phyloP scores from a whole-genome alignment of 495 filamentous ascomycete genomes.

The Trichoderma reesei region DNA sequence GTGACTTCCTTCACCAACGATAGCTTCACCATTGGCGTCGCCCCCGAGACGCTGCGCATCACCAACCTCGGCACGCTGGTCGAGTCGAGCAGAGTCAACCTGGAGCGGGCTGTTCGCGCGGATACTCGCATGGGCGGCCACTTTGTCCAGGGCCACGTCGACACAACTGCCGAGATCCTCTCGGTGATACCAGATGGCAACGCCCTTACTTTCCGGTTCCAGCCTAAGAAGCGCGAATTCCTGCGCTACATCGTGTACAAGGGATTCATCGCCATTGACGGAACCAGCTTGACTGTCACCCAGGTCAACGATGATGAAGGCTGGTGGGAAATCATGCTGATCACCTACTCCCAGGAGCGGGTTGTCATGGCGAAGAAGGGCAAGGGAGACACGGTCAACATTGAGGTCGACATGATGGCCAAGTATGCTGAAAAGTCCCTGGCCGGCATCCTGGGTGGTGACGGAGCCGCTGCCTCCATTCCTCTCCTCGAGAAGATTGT shows the following conservation, averaged over 20 bases:
- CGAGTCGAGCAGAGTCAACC: conserved; percentile 56
- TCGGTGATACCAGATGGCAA: conserved; percentile 70
- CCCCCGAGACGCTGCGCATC: conserved; percentile 90
- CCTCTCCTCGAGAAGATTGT: conserved; percentile 80
- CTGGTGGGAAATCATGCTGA: conserved; percentile 98
- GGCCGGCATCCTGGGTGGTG: conserved; percentile 52
- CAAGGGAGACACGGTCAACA: conserved; percentile 80
- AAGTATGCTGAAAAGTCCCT: conserved; percentile 99
- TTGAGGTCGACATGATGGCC: conserved; percentile 96
- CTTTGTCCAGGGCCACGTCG: conserved; percentile 88
- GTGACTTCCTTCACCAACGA: conserved; percentile 61
- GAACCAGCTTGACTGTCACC: conserved; percentile 91
- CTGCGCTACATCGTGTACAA: conserved; percentile 89
- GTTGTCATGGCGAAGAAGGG: conserved; percentile 76
- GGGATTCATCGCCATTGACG: conserved; percentile 91
- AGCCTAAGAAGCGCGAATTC: conserved; percentile 54
- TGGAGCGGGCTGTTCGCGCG: conserved; percentile 83
- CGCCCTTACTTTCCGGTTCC: conserved; percentile 73
- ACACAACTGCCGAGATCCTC: conserved; percentile 68
- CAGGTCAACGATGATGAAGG: conserved; percentile 63
- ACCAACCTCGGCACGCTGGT: conserved; percentile 78
- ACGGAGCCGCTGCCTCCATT: conserved; percentile 40
- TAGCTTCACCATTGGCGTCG: conserved; percentile 83
- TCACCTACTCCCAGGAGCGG: conserved; percentile 94
- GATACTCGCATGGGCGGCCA: conserved; percentile 84